phyloP scores from a whole-genome alignment of 2,329 filamentous ascomycete species.

The Fusarium succisae region DNA sequence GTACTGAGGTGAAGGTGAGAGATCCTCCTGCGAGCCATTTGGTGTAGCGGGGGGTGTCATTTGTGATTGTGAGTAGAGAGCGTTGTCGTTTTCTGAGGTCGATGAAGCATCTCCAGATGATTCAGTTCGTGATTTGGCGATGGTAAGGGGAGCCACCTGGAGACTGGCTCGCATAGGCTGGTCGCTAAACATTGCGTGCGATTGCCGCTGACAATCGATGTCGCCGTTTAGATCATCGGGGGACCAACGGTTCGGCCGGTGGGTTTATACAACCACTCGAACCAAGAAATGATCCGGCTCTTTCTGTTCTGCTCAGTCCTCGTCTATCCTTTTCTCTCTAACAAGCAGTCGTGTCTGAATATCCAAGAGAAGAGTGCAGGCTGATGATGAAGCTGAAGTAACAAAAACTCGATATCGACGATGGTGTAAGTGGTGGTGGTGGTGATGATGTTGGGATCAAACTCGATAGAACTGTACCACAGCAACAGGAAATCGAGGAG shows the following conservation, averaged over 20 bases:
- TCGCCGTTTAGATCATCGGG: constrained; percentile 45
- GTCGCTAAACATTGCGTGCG: constrained; percentile 52
- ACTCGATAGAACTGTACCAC: constrained; percentile 19
- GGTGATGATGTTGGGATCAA: constrained; percentile 2
- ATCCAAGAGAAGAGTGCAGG: constrained; percentile 35
- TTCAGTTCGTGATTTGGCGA: constrained; percentile 55
- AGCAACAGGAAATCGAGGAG: constrained; percentile 18
- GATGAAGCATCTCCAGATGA: constrained; percentile 44
- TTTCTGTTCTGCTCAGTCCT: constrained; percentile 1
- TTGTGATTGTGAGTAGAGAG: constrained; percentile 63
- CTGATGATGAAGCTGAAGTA: background rate
- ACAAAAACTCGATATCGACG: constrained; percentile 4
- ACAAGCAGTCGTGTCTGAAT: constrained; percentile 3
- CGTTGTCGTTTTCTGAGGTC: constrained; percentile 47
- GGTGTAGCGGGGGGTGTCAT: constrained; percentile 84
- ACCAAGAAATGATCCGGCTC: constrained; percentile 25
- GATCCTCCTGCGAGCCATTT: constrained; percentile 71
- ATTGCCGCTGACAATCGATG: constrained; percentile 41
- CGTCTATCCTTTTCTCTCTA: constrained; percentile 3
- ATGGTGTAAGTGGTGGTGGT: constrained; percentile 37
- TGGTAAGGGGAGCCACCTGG: constrained; percentile 67
- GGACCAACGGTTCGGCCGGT: constrained; percentile 30
- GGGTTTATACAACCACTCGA: constrained; percentile 35
- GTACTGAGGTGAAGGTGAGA: constrained; percentile 49
- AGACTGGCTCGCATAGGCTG: constrained; percentile 65